phyloP scores from a whole-genome alignment of 208 protist species.

The Leishmania mexicana region DNA sequence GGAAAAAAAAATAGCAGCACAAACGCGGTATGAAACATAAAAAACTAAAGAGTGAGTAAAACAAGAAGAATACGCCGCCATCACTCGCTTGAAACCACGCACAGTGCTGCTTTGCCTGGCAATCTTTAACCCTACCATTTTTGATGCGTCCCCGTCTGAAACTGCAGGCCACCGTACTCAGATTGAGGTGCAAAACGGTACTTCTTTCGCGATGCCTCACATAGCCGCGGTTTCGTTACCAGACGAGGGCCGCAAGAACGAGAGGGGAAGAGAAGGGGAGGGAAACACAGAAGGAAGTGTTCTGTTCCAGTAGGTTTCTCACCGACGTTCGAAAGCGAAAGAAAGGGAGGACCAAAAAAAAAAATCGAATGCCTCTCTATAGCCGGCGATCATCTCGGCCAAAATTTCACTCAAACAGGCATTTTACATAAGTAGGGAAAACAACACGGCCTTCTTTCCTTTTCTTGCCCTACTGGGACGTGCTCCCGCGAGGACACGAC shows the following conservation, averaged over 20 bases:
- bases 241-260: not conserved
- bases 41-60: not conserved
- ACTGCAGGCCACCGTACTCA: too few species aligned
- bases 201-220: not conserved
- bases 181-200: not conserved
- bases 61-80: not conserved
- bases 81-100: not conserved
- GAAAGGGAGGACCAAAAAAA: not conserved
- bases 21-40: not conserved
- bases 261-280: not conserved
- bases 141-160: not conserved
- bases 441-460: not conserved
- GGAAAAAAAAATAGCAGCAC: not conserved
- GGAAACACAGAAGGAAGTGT: not conserved
- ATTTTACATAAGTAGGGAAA: constrained; percentile 2
- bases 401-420: not conserved
- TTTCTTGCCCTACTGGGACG: not conserved
- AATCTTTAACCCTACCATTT: not conserved
- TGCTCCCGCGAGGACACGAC: not conserved
- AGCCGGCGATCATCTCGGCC: not conserved
- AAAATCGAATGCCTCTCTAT: not conserved
- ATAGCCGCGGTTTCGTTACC: not conserved
- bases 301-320: not conserved
- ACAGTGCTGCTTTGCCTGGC: not conserved
- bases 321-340: not conserved